Base-by-base conservation (phyloP, 768 basidiomycete genomes). In the Tricholoma furcatifolium region DNA sequence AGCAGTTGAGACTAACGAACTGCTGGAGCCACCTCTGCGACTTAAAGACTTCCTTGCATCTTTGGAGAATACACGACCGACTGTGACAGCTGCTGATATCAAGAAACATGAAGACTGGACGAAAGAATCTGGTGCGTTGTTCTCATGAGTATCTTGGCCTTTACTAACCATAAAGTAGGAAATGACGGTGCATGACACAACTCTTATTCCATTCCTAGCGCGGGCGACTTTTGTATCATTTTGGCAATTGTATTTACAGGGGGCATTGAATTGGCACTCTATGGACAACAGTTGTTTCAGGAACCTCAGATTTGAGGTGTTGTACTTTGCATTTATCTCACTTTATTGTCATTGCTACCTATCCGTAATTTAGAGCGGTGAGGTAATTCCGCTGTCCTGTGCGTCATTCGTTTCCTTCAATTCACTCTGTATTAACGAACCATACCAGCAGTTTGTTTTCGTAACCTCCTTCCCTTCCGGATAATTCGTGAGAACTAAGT, bases 51-150 rank as follows among this genome's bases (percentile, higher is more conserved):
- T 98, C 65, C 61, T 95, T 65, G 87, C 87, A 62, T 85, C 88
- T 23, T 70, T 98, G 47, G 78, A 82, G 47, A 84, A 76, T 43
- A 89, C 88, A 17, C 80, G 90, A 58, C 93, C 93, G 27, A 98
- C 94, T 0, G 96, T 98, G 18, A 88, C 87, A 3, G 84, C 85
- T 53, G 81, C 85, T 4, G 96, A 98, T 74, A 93, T 98, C 56
- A 83, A 79, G 72, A 78, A 76, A 55, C 90, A 93, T 62, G 85
- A 90, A 0, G 78, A 88, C 17, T 93, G 91, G 91, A 93, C 91
- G 46, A 81, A 73, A 60, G 90, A 93, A 64, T 88, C 87, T 57
- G 91, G 91, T 86, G 59, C 61, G 85, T 70, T 34, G 10, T 24
- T 18, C 24, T 32, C 43, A 11, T 42, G 14, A 24, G 15, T 1